Base-by-base conservation (phyloP, 805 yeast genomes). In the Saccharomycopsis amapae region DNA sequence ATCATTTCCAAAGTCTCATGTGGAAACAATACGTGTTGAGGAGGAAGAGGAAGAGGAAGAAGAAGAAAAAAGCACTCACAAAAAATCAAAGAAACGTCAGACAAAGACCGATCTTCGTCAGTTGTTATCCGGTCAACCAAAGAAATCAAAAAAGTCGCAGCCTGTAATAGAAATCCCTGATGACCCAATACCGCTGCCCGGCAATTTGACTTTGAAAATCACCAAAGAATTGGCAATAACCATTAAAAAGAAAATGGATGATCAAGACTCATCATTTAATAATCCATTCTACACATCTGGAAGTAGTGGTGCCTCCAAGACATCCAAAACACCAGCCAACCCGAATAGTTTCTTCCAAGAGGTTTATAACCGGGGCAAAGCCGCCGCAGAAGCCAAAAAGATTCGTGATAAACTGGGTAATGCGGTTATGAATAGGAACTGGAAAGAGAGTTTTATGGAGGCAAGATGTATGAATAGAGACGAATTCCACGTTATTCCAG, bases 401-500 rank as follows among this genome's bases (percentile, higher is more conserved):
- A 9, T 10, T 4, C 32, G 12, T 6, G 35, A 7, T 5, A 7
- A 9, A 31, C n/a, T n/a, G n/a, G n/a, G n/a, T 4, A 18, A n/a
- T 20, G n/a, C 32, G n/a, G n/a, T 24, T 2, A 28, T 28, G 32
- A 39, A 20, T 18, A 39, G 18, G 28, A n/a, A 17, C n/a, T 20
- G 28, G 33, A 25, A 42, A 26, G 35, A n/a, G 15, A 37, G 35
- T 20, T 28, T 35, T 17, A 38, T 45, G 12, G 28, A 20, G 19
- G 26, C 19, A 19, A 25, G 51, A 26, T 35, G 40, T 4, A 22
- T 48, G 17, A 35, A 22, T 5, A 35, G 41, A 38, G 50, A 45
- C 9, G 53, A 50, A 38, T 50, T 50, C 31, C 53, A 50, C 26
- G 48, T 49, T 35, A 31, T 34, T 13, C 39, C 38, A 3, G 42